Percentiles rank a stretch among this genome's conserved stretches.
Evolutionary conservation across 2,329 filamentous ascomycete species (phyloP).

Genomic region (Cryphonectria parasitica): DNA sequence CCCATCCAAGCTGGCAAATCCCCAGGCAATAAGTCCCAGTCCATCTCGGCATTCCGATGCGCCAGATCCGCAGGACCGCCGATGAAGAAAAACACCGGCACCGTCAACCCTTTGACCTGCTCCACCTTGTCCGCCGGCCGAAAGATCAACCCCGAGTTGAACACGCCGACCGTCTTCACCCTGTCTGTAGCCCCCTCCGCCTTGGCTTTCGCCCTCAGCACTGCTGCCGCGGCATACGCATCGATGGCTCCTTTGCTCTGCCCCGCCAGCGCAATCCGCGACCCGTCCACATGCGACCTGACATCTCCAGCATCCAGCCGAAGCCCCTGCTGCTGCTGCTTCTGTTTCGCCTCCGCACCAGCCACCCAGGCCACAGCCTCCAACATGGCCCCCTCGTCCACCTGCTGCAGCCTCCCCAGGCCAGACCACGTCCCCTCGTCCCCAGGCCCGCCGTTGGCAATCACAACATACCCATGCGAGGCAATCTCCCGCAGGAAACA

Average conservation of each 20-base stretch:
- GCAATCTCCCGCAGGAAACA: slow-evolving; percentile 14
- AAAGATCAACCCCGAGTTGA: slow-evolving; percentile 11
- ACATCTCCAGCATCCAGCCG: neutral
- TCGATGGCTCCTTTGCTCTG: slow-evolving; percentile 14
- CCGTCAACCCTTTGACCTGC: slow-evolving; percentile 8
- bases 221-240: slow-evolving; percentile 9
- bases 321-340: neutral
- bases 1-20: slow-evolving; percentile 13
- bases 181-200: neutral
- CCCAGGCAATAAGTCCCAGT: slow-evolving; percentile 7
- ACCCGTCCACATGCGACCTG: slow-evolving; percentile 1
- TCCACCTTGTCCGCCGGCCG: neutral
- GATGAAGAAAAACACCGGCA: slow-evolving; percentile 1
- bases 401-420: slow-evolving; percentile 17
- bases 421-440: neutral
- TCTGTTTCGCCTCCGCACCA: neutral
- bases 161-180: slow-evolving; percentile 7
- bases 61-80: slow-evolving; percentile 13
- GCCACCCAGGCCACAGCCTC: slow-evolving; percentile 15
- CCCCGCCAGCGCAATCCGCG: slow-evolving; percentile 10
- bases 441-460: slow-evolving; percentile 9
- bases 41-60: slow-evolving; percentile 10
- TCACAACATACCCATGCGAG: slow-evolving; percentile 15
- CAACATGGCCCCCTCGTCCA: slow-evolving; percentile 7
- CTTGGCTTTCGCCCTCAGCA: neutral